phyloP scores from a whole-genome alignment of 208 protist genomes.

The Leptomonas seymouri region DNA sequence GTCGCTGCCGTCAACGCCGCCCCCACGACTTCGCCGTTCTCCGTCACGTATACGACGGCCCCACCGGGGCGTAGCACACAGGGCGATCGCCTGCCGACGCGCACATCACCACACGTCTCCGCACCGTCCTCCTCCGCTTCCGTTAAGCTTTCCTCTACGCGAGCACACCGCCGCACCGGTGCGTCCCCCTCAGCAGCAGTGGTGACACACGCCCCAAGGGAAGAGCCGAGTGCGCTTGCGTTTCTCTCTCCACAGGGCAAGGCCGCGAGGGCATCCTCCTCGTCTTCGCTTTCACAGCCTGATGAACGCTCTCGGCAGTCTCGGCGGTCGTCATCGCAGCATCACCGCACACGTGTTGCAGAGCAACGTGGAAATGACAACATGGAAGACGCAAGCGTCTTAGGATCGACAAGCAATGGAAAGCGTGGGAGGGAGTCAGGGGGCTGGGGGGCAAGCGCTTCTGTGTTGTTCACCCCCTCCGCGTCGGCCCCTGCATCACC shows the following conservation, averaged over 20 bases:
- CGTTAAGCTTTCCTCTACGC: background rate
- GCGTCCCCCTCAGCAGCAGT: too few relatives aligned
- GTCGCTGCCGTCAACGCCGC: too few relatives aligned
- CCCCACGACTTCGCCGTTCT: constrained; percentile 29
- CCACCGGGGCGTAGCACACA: background rate
- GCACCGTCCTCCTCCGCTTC: background rate
- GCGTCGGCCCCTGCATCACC: constrained; percentile 15
- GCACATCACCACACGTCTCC: background rate
- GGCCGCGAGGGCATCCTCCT: background rate
- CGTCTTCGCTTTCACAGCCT: background rate
- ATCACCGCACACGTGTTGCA: background rate
- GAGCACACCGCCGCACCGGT: background rate
- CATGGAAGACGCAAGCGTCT: background rate
- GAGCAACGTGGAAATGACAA: background rate
- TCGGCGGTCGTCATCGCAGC: background rate
- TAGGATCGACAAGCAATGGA: too few relatives aligned
- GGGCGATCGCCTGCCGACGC: background rate
- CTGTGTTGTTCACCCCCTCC: background rate
- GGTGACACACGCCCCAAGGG: background rate
- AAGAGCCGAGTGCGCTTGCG: constrained; percentile 68
- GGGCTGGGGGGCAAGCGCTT: background rate
- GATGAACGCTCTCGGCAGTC: background rate
- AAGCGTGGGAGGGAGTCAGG: too few relatives aligned
- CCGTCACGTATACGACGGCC: constrained; percentile 54
- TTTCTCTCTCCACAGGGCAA: constrained; percentile 54